Evolutionary conservation across 2,329 filamentous ascomycete species (phyloP), one percentile per base, ranked within the genome.

Genomic region (Hypoxylon sp.): DNA sequence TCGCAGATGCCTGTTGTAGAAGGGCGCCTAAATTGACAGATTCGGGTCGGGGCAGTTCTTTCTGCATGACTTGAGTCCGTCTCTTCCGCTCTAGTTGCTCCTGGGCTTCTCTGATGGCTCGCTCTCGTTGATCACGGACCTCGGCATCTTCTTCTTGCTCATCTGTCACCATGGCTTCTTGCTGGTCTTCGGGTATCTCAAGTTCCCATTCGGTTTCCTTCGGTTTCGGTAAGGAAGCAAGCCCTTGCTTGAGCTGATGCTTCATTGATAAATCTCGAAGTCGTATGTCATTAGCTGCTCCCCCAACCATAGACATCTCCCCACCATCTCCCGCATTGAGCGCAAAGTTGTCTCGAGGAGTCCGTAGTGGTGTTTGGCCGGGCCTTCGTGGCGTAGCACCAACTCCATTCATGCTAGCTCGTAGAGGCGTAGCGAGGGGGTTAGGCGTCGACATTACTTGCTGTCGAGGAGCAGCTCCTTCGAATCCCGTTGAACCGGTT

Each of bases 191-290:
- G 0, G 95, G 95, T 35, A 97, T 83, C 78, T 98, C 95, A 50
- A 98, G 89, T 73, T 98, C 96, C 91, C 93, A 98, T 72, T 98
- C 95, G 0, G 90, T 92, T 77, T 97, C 94, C 77, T 97, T 98
- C 0, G 96, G 96, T 77, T 93, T 97, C 0, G 96, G 96, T 14
- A 99, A 85, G 22, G 93, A 90, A 3, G 93, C 88, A n/a, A 99
- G 87, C 46, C 91, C 88, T 56, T 88, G 86, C 66, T 89, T 89
- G 6, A 99, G 83, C 70, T 91, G 89, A 67, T 89, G 87, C 48
- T 90, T 90, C 72, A 90, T 80, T 5, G 90, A 89, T 66, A 91
- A 84, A 68, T 97, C 91, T 22, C 89, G 89, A 74, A 92, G 82
- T 74, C 88, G 91, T 30, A 94, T 82, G 66, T 98, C 94, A 48